Base-by-base conservation (phyloP, 257 asterid genomes). In the Galeopsis tetrahit region DNA sequence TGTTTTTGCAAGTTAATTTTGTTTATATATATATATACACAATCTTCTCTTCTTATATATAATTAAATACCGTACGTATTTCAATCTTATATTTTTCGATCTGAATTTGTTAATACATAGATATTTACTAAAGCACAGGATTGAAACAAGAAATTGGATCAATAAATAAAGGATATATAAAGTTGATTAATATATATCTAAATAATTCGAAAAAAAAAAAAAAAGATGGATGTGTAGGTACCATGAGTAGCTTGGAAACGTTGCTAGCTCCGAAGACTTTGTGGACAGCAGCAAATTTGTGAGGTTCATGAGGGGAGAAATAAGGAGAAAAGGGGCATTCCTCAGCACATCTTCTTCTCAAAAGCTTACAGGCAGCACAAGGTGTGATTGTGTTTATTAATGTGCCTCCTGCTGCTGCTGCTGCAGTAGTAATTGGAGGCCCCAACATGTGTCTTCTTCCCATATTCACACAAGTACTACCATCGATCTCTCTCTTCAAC, bases 171-270 rank as follows among this genome's bases (percentile, higher is more conserved):
- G 28, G 28, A 21, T 21, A 21, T n/a, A n/a, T n/a, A n/a, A n/a
- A n/a, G n/a, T n/a, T n/a, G n/a, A n/a, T n/a, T n/a, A n/a, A n/a
- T n/a, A n/a, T n/a, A n/a, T n/a, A n/a, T n/a, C n/a, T n/a, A n/a
- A n/a, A n/a, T n/a, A n/a, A n/a, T n/a, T n/a, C n/a, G n/a, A n/a
- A n/a, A n/a, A n/a, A n/a, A 21, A 21, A 21, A 21, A 46, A 46
- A 46, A 3, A 4, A 4, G 2, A 3, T 2, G n/a, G n/a, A n/a
- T 44, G 2, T 2, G 4, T 11, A 46, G 0, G 3, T 84, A 92
- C 98, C 96, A 80, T 73, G 75, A 92, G 96, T 90, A 92, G 66
- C 96, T 92, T 92, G 91, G 98, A 88, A 79, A 92, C 98, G 51
- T 92, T 92, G 88, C 98, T 92, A 17, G 98, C 98, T 15, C 98